A percentile compares a stretch with the other conserved stretches of the same genome.
Evolutionary conservation across 176 grass and related monocot genomes (phyloP).

Genomic region (Carex cristatella): DNA sequence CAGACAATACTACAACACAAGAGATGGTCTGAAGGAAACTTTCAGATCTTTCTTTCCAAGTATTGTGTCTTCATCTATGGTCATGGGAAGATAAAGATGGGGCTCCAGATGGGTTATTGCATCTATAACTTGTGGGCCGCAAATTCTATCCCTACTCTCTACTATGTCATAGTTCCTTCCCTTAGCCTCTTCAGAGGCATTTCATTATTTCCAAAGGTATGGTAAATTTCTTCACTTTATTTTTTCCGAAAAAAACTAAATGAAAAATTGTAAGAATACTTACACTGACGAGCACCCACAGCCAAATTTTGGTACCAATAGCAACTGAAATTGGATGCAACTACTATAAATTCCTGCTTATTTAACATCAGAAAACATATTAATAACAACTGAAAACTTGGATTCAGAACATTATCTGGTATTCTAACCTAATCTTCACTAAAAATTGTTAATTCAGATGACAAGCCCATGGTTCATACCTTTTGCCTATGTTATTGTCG

Average conservation of each 20-base stretch:
- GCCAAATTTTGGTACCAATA: neutral
- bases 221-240: neutral
- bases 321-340: neutral
- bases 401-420: neutral
- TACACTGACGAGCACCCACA: neutral
- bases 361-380: too few species aligned
- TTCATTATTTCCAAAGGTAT: slow-evolving; percentile 58
- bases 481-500: slow-evolving; percentile 42
- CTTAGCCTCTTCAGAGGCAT: slow-evolving; percentile 57
- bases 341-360: too few species aligned
- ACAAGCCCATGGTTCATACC: slow-evolving; percentile 47
- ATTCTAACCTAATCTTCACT: slow-evolving; percentile 13
- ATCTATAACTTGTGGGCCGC: slow-evolving; percentile 52
- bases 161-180: slow-evolving; percentile 59
- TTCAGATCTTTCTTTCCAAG: slow-evolving; percentile 51
- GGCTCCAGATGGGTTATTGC: slow-evolving; percentile 55
- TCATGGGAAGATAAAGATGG: slow-evolving; percentile 47
- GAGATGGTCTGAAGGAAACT: slow-evolving; percentile 65
- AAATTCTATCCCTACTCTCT: slow-evolving; percentile 52
- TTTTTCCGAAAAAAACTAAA: neutral
- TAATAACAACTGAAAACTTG: neutral
- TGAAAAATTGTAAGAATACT: neutral
- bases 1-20: slow-evolving; percentile 75
- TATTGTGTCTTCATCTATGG: slow-evolving; percentile 53
- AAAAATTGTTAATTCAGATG: slow-evolving; percentile 26